Conservation (phyloP, 148 eudicot species). For the Camellia lanceoleosa region DNA sequence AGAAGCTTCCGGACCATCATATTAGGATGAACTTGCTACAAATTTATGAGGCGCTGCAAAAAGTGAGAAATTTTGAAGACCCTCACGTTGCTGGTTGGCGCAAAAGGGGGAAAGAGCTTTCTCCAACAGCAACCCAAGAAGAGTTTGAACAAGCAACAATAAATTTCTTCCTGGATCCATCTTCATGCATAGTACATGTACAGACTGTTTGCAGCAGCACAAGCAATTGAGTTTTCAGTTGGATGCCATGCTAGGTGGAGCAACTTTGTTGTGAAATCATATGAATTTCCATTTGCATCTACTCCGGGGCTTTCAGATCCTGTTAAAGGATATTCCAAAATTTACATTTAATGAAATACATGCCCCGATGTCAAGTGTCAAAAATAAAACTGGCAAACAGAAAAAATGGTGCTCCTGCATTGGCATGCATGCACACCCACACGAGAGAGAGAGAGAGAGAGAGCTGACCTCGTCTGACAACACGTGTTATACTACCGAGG, state of each 20-base stretch:
- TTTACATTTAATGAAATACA: not conserved
- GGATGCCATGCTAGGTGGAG: slow-evolving; percentile 85
- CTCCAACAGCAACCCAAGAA: slow-evolving; percentile 32
- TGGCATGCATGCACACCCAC: not conserved
- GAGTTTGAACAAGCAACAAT: slow-evolving; percentile 16
- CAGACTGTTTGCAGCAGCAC: slow-evolving; percentile 87
- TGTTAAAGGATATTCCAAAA: slow-evolving; percentile 17
- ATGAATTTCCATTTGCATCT: slow-evolving; percentile 69
- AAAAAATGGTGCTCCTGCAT: not conserved
- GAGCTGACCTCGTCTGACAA: slow-evolving; percentile 62
- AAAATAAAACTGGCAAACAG: not conserved
- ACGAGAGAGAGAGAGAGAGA: slow-evolving; percentile 7
- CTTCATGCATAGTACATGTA: slow-evolving; percentile 75
- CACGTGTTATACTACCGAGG: slow-evolving; percentile 62
- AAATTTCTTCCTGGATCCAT: slow-evolving; percentile 12
- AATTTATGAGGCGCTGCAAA: slow-evolving; percentile 16
- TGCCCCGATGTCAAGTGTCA: not conserved
- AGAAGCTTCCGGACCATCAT: slow-evolving; percentile 11
- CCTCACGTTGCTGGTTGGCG: slow-evolving; percentile 19
- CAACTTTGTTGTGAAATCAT: slow-evolving; percentile 68
- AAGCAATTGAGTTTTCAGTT: slow-evolving; percentile 63
- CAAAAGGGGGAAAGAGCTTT: slow-evolving; percentile 16
- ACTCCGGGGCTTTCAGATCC: slow-evolving; percentile 56
- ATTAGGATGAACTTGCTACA: not conserved
- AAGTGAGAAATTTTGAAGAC: slow-evolving; percentile 19